Percentiles rank a stretch among this genome's conserved stretches.
phyloP scores from a whole-genome alignment of 2,329 filamentous ascomycete species.

The Neonectria sp. region DNA sequence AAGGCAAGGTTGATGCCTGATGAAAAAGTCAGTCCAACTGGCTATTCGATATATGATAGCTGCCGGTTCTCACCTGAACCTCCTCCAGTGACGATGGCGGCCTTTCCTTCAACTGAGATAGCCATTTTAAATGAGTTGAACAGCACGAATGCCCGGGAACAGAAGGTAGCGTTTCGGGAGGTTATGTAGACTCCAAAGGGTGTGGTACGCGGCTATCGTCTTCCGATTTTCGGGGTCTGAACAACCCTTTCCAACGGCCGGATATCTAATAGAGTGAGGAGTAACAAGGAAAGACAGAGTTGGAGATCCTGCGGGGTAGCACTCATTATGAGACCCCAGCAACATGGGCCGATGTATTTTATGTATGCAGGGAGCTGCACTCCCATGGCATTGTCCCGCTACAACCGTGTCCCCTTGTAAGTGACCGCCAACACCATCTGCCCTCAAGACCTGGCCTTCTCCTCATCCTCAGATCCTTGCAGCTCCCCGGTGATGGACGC shows the following conservation, averaged over 20 bases:
- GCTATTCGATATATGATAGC: neutral
- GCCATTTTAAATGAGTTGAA: slow-evolving; percentile 19
- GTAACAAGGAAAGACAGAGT: neutral
- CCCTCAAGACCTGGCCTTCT: slow-evolving; percentile 43
- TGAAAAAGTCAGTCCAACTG: neutral
- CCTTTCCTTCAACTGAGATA: slow-evolving; percentile 35
- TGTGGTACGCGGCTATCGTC: slow-evolving; percentile 33
- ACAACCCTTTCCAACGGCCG: neutral
- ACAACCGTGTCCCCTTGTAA: slow-evolving; percentile 13
- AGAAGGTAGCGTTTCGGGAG: neutral
- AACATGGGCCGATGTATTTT: slow-evolving; percentile 6
- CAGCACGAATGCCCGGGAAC: neutral
- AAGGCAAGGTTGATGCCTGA: slow-evolving; percentile 57
- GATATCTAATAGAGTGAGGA: slow-evolving; percentile 14
- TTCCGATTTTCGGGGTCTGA: slow-evolving; percentile 24
- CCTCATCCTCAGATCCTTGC: slow-evolving; percentile 45
- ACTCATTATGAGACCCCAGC: neutral
- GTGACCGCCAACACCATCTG: slow-evolving; percentile 2
- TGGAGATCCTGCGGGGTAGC: slow-evolving; percentile 28
- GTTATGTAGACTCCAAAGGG: neutral
- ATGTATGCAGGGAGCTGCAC: slow-evolving; percentile 9
- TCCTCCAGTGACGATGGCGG: slow-evolving; percentile 40
- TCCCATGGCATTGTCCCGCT: slow-evolving; percentile 2
- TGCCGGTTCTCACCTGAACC: slow-evolving; percentile 38
- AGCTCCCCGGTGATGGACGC: slow-evolving; percentile 21